Evolutionary conservation across 2,329 filamentous ascomycete species (phyloP).

Genomic region (Fusarium tuaranense): DNA sequence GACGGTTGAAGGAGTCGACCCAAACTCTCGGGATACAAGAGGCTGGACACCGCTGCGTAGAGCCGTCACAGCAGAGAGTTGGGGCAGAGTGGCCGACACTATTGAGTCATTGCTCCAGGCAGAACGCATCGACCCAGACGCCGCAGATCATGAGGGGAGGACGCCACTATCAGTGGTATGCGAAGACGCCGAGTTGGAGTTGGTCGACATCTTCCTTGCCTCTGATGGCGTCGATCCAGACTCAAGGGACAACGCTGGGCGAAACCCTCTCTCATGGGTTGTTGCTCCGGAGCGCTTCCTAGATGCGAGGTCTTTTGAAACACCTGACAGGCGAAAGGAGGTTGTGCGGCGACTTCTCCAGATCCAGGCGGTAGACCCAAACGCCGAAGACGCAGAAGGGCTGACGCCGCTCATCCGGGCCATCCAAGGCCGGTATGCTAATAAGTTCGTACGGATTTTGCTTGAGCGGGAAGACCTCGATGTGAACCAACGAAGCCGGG

Average conservation of each 20-base stretch:
- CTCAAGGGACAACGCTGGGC: neutral
- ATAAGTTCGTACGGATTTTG: neutral
- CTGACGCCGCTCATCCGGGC: neutral
- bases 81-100: neutral
- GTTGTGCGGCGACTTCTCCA: neutral
- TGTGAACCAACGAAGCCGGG: neutral
- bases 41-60: neutral
- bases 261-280: neutral
- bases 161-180: neutral
- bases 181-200: neutral
- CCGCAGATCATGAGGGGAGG: neutral
- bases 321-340: neutral
- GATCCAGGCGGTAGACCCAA: neutral
- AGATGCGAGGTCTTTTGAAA: too few species aligned
- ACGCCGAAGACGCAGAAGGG: neutral
- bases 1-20: neutral
- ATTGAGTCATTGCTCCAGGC: neutral
- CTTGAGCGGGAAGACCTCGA: neutral
- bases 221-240: neutral
- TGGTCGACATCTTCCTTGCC: neutral
- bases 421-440: neutral
- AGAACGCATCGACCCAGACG: neutral
- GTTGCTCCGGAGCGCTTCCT: neutral
- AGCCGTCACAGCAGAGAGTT: neutral
- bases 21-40: neutral